Evolutionary conservation across 1,284 basidiomycete species (phyloP), one percentile per base, ranked within the genome.

Genomic region (Exsudoporus floridanus): DNA sequence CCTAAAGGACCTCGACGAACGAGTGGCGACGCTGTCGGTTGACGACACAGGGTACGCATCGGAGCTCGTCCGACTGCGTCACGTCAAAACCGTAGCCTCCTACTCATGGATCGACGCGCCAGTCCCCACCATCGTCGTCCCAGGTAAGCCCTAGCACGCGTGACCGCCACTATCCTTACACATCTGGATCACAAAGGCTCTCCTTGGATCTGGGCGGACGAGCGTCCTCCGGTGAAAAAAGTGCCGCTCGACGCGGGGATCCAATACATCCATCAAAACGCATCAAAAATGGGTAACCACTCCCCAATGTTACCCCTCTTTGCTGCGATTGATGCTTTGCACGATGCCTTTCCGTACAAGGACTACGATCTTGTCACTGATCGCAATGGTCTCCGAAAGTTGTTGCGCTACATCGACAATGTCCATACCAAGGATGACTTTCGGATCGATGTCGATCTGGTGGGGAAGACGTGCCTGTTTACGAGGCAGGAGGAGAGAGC

Each of bases 371-470:
- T 73, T 25, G 47, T 74, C 34, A 68, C 72, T 6, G 70, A 74
- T 49, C 63, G 72, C 37, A 73, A 74, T 45, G 65, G 64, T 18
- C 53, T 73, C 3, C 70, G 73, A 27, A 75, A 73, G 48, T 52
- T 75, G 38, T 40, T 75, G 18, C 65, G 71, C 4, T 66, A 61
- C 60, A 54, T 68, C 10, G 56, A 62, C 13, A 46, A 54, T n/a
- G 33, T 16, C 8, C 14, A 10, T 2, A 33, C n/a, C 1, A 51
- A 57, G 5, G 59, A 58, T 6, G 48, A 64, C 36, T 74, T 73
- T 47, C 65, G 74, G 13, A 74, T 75, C 46, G 73, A 73, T n/a
- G 8, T 71, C 2, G 70, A 72, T 33, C 21, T 67, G 34, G 60
- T 40, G 0, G 69, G 70, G 0, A 61, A 58, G 35, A 73, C 72